These are phyloP conservation scores for Mycena alexandri DNA, from an alignment of 768 basidiomycete genomes.

Conservation along the genomic window DNA sequence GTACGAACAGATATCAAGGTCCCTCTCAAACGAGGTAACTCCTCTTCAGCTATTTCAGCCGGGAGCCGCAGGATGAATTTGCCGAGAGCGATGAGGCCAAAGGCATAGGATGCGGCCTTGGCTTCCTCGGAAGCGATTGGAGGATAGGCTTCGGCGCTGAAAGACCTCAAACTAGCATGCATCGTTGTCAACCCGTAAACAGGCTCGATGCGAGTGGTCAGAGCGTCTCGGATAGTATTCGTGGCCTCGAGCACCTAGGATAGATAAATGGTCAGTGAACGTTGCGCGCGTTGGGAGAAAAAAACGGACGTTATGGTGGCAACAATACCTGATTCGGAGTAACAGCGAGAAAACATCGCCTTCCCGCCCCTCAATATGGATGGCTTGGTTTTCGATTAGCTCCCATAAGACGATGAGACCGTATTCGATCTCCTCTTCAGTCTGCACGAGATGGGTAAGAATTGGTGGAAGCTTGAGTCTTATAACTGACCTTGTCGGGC, in stretches of 20 bases:
- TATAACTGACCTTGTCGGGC: conserved; percentile 65
- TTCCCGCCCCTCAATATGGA: conserved; percentile 84
- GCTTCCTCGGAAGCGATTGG: conserved; percentile 59
- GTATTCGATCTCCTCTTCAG: conserved; percentile 76
- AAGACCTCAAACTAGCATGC: conserved; percentile 77
- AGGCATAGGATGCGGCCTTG: conserved; percentile 79
- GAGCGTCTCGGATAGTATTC: conserved; percentile 81
- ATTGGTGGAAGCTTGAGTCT: conserved; percentile 26
- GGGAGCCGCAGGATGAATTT: conserved; percentile 87
- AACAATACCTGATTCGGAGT: conserved; percentile 79
- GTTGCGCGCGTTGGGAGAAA: conserved; percentile 6
- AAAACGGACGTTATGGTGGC: conserved; percentile 72
- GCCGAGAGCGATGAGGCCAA: conserved; percentile 86
- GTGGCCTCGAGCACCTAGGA: conserved; percentile 85
- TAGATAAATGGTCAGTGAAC: conserved; percentile 18
- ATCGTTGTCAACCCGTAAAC: conserved; percentile 89
- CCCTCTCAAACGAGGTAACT: conserved; percentile 79
- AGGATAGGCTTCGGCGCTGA: conserved; percentile 66
- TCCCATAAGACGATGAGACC: conserved; percentile 89
- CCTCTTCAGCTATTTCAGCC: conserved; percentile 88
- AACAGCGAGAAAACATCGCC: conserved; percentile 80
- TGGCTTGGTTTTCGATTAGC: conserved; percentile 79
- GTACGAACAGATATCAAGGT: conserved; percentile 76
- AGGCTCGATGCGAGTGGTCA: conserved; percentile 80
- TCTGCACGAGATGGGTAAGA: conserved; percentile 53